phyloP scores from a whole-genome alignment of 768 basidiomycete species.

The Mycena haematopus region DNA sequence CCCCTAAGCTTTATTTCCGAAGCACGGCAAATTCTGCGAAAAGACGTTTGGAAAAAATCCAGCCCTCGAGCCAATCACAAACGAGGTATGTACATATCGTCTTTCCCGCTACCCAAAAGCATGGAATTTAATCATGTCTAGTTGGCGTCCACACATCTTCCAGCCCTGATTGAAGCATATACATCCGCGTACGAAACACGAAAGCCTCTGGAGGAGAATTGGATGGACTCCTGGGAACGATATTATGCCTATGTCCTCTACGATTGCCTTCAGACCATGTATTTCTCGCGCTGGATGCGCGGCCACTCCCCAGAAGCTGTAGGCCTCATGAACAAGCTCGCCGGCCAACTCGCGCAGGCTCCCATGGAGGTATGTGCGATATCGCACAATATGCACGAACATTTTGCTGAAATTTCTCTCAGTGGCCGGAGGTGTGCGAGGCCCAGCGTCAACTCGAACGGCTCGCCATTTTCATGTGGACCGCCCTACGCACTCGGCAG shows the following conservation, averaged over 20 bases:
- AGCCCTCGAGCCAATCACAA: slow-evolving; percentile 18
- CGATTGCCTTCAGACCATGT: slow-evolving; percentile 21
- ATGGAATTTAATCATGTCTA: neutral
- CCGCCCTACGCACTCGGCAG: slow-evolving; percentile 22
- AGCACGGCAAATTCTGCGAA: slow-evolving; percentile 23
- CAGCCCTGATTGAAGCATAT: slow-evolving; percentile 16
- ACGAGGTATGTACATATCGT: slow-evolving; percentile 8
- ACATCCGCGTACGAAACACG: slow-evolving; percentile 10
- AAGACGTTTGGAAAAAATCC: slow-evolving; percentile 22
- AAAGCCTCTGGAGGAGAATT: slow-evolving; percentile 14
- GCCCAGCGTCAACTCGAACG: slow-evolving; percentile 25
- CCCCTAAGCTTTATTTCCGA: neutral
- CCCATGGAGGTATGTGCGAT: slow-evolving; percentile 13
- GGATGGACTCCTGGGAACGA: slow-evolving; percentile 27
- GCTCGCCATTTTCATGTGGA: slow-evolving; percentile 5
- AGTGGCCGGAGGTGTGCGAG: slow-evolving; percentile 23
- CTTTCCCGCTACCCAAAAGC: neutral
- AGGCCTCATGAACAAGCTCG: slow-evolving; percentile 18
- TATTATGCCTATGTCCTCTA: slow-evolving; percentile 18
- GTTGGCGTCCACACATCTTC: slow-evolving; percentile 18
- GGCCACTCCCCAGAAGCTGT: slow-evolving; percentile 13
- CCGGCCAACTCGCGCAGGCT: slow-evolving; percentile 3
- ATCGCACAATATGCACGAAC: neutral
- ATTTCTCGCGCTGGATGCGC: slow-evolving; percentile 28
- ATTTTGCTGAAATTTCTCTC: neutral